A percentile compares a stretch with the other conserved stretches of the same genome.
These are phyloP conservation scores for Zymoseptoria crescenta DNA, from an alignment of 2,329 filamentous ascomycete genomes.

Conservation along the genomic window DNA sequence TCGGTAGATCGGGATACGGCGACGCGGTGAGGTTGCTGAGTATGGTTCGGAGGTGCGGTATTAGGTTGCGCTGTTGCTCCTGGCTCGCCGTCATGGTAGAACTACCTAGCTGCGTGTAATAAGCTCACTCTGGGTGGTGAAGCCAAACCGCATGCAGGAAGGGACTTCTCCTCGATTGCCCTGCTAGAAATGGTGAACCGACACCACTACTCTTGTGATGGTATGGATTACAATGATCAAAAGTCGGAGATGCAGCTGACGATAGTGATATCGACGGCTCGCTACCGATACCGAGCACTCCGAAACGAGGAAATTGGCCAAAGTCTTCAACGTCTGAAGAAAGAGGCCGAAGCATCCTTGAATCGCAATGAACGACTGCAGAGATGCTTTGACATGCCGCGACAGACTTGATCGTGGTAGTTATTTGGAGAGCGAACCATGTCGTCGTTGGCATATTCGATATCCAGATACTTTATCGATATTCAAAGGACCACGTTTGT, in stretches of 20 bases:
- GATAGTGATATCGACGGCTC: background rate
- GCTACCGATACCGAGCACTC: background rate
- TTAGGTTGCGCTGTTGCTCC: slow-evolving; percentile 19
- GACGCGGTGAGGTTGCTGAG: slow-evolving; percentile 36
- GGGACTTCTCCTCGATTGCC: too few species aligned
- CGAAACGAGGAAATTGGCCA: background rate
- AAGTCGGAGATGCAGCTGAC: background rate
- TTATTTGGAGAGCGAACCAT: background rate
- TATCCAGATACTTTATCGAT: too few species aligned
- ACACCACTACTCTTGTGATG: too few species aligned
- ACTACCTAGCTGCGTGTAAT: background rate
- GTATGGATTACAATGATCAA: background rate
- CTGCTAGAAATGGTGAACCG: too few species aligned
- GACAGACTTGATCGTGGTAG: background rate
- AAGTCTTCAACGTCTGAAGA: background rate
- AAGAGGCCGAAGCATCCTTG: background rate
- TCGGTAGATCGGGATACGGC: slow-evolving; percentile 44
- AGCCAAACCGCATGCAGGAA: background rate
- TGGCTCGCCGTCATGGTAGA: slow-evolving; percentile 4
- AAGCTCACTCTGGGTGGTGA: background rate
- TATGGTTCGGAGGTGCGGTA: slow-evolving; percentile 35
- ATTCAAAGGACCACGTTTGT: background rate
- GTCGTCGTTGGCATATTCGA: background rate
- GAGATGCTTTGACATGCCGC: background rate
- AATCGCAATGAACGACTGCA: background rate